phyloP scores from a whole-genome alignment of 2,329 filamentous ascomycete genomes.

The Colletotrichum brevisporum region DNA sequence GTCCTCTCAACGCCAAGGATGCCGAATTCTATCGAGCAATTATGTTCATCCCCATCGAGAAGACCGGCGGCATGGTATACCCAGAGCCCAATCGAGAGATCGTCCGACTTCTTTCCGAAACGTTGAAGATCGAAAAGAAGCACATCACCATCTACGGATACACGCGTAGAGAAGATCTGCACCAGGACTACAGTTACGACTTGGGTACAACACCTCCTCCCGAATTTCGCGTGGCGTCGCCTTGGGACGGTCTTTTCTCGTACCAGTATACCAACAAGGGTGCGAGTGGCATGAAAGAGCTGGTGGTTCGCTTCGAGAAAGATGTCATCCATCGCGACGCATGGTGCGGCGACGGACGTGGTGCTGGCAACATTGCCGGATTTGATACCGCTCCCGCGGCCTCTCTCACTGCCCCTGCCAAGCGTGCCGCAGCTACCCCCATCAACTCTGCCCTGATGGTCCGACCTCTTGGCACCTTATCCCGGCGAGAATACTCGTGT shows the following conservation, averaged over 20 bases:
- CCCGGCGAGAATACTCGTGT: conserved; percentile 5
- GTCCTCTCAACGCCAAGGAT: conserved; percentile 12
- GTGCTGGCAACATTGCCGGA: background rate
- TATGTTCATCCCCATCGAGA: conserved; percentile 19
- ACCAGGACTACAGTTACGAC: conserved; percentile 13
- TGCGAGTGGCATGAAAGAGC: conserved; percentile 12
- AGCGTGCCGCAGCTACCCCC: background rate
- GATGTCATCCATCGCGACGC: conserved; percentile 46
- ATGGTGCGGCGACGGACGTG: conserved; percentile 36
- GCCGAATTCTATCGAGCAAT: conserved; percentile 31
- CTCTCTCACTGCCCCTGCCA: too few species aligned
- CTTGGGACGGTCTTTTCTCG: conserved; percentile 30
- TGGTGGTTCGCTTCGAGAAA: conserved; percentile 37
- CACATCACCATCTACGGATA: conserved; percentile 28
- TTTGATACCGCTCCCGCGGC: too few species aligned
- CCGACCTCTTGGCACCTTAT: too few species aligned
- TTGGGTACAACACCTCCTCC: conserved; percentile 11
- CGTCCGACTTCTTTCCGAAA: conserved; percentile 11
- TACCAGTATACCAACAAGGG: conserved; percentile 36
- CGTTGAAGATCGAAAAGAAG: conserved; percentile 20
- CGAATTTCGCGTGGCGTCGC: conserved; percentile 2
- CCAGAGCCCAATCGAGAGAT: background rate
- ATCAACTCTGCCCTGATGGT: background rate
- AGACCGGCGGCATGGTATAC: conserved; percentile 14
- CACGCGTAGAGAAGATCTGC: background rate